Evolutionary conservation across 2,329 filamentous ascomycete species (phyloP).

Genomic region (Aspergillus texensis): DNA sequence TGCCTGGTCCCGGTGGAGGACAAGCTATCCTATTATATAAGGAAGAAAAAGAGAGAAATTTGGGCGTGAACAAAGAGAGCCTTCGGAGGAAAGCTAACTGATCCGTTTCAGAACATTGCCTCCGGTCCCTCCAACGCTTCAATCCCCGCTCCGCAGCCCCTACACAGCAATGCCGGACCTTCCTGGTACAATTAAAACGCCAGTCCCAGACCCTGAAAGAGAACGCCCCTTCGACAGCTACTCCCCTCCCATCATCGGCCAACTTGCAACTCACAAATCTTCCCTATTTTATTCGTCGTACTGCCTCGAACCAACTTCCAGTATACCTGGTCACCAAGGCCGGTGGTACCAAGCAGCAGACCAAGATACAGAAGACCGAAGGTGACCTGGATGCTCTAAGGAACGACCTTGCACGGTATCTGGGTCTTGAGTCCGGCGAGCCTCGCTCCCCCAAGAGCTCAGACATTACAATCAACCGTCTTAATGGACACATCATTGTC

Average conservation of each 20-base stretch:
- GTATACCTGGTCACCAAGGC: slow-evolving; percentile 75
- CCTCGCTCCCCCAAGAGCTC: slow-evolving; percentile 33
- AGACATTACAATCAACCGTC: slow-evolving; percentile 55
- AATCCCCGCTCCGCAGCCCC: slow-evolving; percentile 21
- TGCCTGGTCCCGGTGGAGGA: neutral
- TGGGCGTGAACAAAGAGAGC: neutral
- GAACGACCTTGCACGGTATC: slow-evolving; percentile 61
- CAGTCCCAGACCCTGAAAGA: slow-evolving; percentile 40
- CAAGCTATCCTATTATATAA: neutral
- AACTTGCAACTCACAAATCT: slow-evolving; percentile 48
- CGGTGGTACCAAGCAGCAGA: slow-evolving; percentile 75
- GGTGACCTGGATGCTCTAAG: slow-evolving; percentile 69
- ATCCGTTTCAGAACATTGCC: slow-evolving; percentile 23
- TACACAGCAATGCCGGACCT: slow-evolving; percentile 37
- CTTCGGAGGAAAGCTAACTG: slow-evolving; percentile 12
- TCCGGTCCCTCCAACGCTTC: slow-evolving; percentile 24
- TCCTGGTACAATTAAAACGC: slow-evolving; percentile 41
- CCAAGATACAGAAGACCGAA: slow-evolving; percentile 75
- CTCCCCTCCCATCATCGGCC: slow-evolving; percentile 31
- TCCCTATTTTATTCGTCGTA: slow-evolving; percentile 73
- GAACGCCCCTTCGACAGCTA: slow-evolving; percentile 22
- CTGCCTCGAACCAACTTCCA: slow-evolving; percentile 69
- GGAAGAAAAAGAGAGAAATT: neutral
- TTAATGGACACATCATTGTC: slow-evolving; percentile 74
- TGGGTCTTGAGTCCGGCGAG: slow-evolving; percentile 59